Evolutionary conservation across 306 rosid genomes (phyloP).

Genomic region (Sesbania bispinosa): DNA sequence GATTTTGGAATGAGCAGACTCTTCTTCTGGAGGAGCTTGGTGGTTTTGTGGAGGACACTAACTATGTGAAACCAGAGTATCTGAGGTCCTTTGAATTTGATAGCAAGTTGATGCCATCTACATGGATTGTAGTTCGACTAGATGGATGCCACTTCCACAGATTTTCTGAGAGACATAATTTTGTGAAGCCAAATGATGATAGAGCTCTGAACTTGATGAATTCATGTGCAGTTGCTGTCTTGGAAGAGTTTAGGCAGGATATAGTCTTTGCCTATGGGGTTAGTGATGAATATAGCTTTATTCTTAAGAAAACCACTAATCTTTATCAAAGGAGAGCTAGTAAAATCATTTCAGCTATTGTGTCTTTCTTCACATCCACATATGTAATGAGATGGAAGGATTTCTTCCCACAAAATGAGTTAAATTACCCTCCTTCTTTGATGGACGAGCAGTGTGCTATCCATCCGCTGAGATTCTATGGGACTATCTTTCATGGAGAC

Average conservation of each 20-base stretch:
- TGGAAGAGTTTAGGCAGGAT: constrained; percentile 57
- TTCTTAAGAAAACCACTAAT: too few relatives aligned
- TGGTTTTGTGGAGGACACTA: too few relatives aligned
- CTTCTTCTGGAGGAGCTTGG: constrained; percentile 60
- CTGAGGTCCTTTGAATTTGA: too few relatives aligned
- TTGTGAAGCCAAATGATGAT: constrained; percentile 79
- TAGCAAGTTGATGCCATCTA: too few relatives aligned
- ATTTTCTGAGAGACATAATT: constrained; percentile 62
- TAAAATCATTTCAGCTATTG: too few relatives aligned
- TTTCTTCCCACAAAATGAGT: constrained; percentile 41
- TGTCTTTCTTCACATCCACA: too few relatives aligned
- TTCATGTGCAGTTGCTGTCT: constrained; percentile 59
- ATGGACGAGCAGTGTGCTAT: constrained; percentile 78
- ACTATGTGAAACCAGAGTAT: too few relatives aligned
- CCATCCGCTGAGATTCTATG: constrained; percentile 58
- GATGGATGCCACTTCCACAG: constrained; percentile 83
- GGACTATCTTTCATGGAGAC: constrained; percentile 85
- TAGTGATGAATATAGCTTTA: constrained; percentile 74
- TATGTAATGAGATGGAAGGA: too few relatives aligned
- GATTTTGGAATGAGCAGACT: constrained; percentile 55
- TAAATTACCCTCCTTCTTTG: constrained; percentile 65
- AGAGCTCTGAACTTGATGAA: constrained; percentile 75
- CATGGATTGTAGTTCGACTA: too few relatives aligned
- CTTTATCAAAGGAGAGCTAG: too few relatives aligned
- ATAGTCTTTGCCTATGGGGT: constrained; percentile 68